Percentiles rank a stretch among this genome's conserved stretches.
Conservation (phyloP, 1,284 basidiomycete genomes). For the Mycosarcoma maydis region DNA sequence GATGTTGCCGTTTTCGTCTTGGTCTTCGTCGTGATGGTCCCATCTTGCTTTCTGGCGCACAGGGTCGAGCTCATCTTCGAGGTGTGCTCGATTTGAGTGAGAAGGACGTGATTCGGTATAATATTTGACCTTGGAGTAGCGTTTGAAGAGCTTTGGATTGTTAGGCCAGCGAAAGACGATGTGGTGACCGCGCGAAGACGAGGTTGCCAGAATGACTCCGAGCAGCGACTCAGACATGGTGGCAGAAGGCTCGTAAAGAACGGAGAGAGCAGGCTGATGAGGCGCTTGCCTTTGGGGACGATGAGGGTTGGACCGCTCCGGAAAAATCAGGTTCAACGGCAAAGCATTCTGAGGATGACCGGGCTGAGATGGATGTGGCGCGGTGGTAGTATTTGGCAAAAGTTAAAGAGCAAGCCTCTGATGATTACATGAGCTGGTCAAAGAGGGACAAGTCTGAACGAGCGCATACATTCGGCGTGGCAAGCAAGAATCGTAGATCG, state of each 20-base stretch:
- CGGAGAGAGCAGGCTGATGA: neutral
- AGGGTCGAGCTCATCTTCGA: slow-evolving; percentile 44
- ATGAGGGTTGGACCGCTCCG: neutral
- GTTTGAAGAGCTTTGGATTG: slow-evolving; percentile 52
- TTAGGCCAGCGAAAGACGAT: slow-evolving; percentile 64
- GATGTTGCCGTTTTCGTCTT: slow-evolving; percentile 25
- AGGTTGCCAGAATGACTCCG: slow-evolving; percentile 61
- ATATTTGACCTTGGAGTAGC: slow-evolving; percentile 59
- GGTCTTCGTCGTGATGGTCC: slow-evolving; percentile 41
- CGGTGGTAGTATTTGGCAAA: no score
- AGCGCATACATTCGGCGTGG: slow-evolving; percentile 7
- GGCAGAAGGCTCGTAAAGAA: slow-evolving; percentile 1
- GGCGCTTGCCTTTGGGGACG: neutral
- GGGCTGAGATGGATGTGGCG: no score
- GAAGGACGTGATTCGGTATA: slow-evolving; percentile 36
- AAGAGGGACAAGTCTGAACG: neutral
- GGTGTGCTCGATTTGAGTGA: slow-evolving; percentile 1
- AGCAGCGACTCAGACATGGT: slow-evolving; percentile 52
- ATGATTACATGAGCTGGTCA: neutral
- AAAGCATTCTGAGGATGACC: neutral
- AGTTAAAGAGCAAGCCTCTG: no score
- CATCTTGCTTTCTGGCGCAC: slow-evolving; percentile 45
- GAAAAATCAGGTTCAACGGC: neutral
- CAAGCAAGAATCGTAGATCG: no score
- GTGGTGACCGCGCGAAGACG: slow-evolving; percentile 57